Evolutionary conservation across 2,329 filamentous ascomycete species (phyloP), one percentile per base, ranked within the genome.

Genomic region (Hymenoscyphus infarciens): DNA sequence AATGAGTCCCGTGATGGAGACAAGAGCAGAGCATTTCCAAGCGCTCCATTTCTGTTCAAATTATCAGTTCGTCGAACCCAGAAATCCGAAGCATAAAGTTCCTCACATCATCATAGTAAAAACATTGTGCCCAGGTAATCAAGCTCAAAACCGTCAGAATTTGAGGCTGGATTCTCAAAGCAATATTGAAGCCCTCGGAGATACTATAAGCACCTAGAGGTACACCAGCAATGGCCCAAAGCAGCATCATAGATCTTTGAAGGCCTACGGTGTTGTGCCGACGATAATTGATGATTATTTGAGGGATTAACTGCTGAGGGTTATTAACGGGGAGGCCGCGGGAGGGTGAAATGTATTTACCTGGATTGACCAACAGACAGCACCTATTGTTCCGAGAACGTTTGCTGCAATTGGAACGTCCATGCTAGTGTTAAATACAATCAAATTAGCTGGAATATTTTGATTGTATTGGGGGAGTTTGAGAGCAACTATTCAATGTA

Each of bases 171-270:
- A 75, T 69, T 45, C 61, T 64, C 1, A 75, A 59, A 5, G 74
- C 73, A 31, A 74, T 65, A 54, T 74, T 75, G 62, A 75, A 74
- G 33, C 70, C 61, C 7, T 63, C 66, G 4, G 67, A 57, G 56
- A 74, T 71, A 56, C 75, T 75, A 59, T 68, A 80, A 68, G 68
- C 75, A 1, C 87, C 88, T 0, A 90, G 77, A 0, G 87, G 87
- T 0, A 90, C 83, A 0, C 87, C 87, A 1, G 87, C 87, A 76
- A 80, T 83, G 0, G 86, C 85, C 82, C 87, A 90, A 1, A 89
- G 78, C 72, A 90, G 82, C 87, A 90, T 90, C 87, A 90, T 89
- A 0, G 84, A 84, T 0, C 84, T 81, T 57, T 89, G 87, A 0
- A 90, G 78, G 0, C 87, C 87, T 0, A 79, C 82, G 1, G 87